phyloP scores from a whole-genome alignment of 495 filamentous ascomycete genomes.

The Penicillium pulvis region DNA sequence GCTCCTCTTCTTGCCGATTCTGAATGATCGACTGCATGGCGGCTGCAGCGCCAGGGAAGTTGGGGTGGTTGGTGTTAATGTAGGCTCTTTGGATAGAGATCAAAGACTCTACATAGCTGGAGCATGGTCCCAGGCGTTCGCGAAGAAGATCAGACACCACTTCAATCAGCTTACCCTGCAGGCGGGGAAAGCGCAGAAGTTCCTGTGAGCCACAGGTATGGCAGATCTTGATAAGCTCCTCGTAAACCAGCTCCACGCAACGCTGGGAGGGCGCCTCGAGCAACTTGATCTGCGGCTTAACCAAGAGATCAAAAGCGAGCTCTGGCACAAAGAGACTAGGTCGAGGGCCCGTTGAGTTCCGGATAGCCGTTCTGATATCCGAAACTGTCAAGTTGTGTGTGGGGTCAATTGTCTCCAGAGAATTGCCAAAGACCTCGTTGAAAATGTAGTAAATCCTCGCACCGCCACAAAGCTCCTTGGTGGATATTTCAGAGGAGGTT shows the following conservation, averaged over 20 bases:
- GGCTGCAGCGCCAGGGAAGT: conserved; percentile 96
- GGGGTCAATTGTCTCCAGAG: conserved; percentile 92
- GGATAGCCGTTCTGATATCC: conserved; percentile 97
- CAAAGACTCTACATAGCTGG: conserved; percentile 89
- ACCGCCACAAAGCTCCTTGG: conserved; percentile 95
- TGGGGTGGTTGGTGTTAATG: conserved; percentile 99
- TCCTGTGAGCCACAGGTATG: conserved; percentile 98
- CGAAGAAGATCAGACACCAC: conserved; percentile 95
- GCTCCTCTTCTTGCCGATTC: conserved; percentile 90
- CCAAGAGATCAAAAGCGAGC: conserved; percentile 93
- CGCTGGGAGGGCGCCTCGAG: conserved; percentile 93
- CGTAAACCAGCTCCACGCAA: conserved; percentile 97
- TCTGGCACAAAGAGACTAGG: conserved; percentile 97
- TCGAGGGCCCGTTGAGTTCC: conserved; percentile 95
- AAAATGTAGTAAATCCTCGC: conserved; percentile 99
- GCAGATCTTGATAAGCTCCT: conserved; percentile 98
- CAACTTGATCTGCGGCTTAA: conserved; percentile 98
- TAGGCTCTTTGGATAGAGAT: conserved; percentile 98
- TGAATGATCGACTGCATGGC: conserved; percentile 96
- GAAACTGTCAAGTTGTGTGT: conserved; percentile 91
- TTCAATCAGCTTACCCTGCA: conserved; percentile 97
- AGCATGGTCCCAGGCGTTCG: conserved; percentile 86
- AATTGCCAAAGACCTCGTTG: conserved; percentile 98
- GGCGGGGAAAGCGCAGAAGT: conserved; percentile 83
- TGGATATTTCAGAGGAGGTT: conserved; percentile 97